Percentiles rank a stretch among this genome's conserved stretches.
Conservation (phyloP, 768 basidiomycete species). For the Pleurotus pulmonarius region DNA sequence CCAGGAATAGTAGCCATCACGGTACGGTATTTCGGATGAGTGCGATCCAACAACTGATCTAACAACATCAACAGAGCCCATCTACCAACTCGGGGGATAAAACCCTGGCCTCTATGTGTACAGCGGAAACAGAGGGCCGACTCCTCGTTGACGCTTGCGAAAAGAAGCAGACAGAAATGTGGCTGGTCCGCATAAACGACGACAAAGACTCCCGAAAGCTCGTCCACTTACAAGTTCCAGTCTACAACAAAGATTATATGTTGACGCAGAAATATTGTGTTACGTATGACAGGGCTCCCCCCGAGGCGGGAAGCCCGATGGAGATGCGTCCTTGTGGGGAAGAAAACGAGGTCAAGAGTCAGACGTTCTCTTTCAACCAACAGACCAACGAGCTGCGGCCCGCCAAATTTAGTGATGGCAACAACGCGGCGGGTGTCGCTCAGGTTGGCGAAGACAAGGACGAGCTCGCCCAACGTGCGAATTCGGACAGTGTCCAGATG, state of each 20-base stretch:
- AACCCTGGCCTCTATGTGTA: conserved; percentile 36
- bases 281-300: conserved; percentile 55
- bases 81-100: conserved; percentile 11
- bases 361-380: conserved; percentile 56
- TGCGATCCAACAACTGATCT: background rate
- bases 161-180: conserved; percentile 40
- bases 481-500: background rate
- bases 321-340: conserved; percentile 41
- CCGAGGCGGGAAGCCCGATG: conserved; percentile 41
- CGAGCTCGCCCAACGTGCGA: conserved; percentile 4
- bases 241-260: conserved; percentile 35
- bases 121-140: conserved; percentile 20
- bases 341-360: conserved; percentile 36
- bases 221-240: conserved; percentile 23
- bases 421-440: conserved; percentile 26
- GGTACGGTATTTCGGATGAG: conserved; percentile 25
- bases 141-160: conserved; percentile 48
- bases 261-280: conserved; percentile 46
- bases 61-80: background rate
- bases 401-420: conserved; percentile 34
- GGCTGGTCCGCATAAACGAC: conserved; percentile 25
- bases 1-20: conserved; percentile 46
- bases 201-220: conserved; percentile 16
- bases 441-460: conserved; percentile 31
- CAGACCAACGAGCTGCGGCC: conserved; percentile 48